phyloP scores from a whole-genome alignment of 2,329 filamentous ascomycete genomes.

The Arthroderma uncinatum region DNA sequence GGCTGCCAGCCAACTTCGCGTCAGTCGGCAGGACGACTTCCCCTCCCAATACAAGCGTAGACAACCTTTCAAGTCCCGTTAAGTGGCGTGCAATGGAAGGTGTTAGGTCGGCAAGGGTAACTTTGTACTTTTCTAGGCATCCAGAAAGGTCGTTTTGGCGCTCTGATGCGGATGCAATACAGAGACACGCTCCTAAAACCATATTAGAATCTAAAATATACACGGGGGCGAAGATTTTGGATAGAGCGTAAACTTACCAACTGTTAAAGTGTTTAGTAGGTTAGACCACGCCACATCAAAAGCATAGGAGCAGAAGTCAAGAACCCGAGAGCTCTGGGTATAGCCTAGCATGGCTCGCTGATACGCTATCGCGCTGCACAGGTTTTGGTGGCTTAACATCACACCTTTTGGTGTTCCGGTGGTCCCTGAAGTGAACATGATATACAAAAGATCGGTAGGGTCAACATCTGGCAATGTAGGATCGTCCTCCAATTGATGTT shows the following conservation, averaged over 20 bases:
- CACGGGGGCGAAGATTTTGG: neutral
- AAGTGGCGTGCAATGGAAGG: conserved; percentile 44
- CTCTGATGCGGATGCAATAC: conserved; percentile 44
- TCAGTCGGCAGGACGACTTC: conserved; percentile 35
- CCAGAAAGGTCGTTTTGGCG: conserved; percentile 40
- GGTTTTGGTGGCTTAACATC: conserved; percentile 49
- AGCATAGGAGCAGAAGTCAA: conserved; percentile 36
- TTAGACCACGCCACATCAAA: conserved; percentile 30
- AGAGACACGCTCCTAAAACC: conserved; percentile 47
- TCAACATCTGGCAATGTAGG: conserved; percentile 9
- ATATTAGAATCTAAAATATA: neutral
- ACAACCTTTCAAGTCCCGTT: conserved; percentile 31
- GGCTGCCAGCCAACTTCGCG: conserved; percentile 31
- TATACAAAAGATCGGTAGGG: conserved; percentile 35
- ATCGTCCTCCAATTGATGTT: neutral
- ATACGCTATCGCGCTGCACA: conserved; percentile 45
- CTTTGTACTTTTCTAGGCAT: conserved; percentile 40
- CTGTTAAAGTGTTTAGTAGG: conserved; percentile 37
- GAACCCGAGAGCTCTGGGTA: conserved; percentile 43
- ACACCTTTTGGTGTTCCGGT: conserved; percentile 48
- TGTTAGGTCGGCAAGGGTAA: conserved; percentile 49
- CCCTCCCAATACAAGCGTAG: conserved; percentile 34
- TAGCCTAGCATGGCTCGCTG: conserved; percentile 44
- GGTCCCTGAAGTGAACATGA: conserved; percentile 50
- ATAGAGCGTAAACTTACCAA: conserved; percentile 16